Percentiles rank a stretch among this genome's conserved stretches.
These are phyloP conservation scores for Carex parvula DNA, from an alignment of 176 grass and related monocot genomes.

Conservation along the genomic window DNA sequence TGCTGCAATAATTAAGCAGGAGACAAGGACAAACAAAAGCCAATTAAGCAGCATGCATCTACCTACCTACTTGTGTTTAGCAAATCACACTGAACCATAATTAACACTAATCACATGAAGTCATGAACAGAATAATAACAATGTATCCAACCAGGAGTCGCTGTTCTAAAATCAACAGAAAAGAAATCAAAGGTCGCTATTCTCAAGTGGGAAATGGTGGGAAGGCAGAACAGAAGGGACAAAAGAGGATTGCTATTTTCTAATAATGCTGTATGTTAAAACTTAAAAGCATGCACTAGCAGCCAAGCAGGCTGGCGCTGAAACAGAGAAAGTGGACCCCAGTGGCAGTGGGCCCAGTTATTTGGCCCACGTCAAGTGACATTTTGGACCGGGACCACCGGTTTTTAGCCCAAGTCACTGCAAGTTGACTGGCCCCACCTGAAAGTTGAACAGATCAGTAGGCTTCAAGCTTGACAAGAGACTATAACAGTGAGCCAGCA, in stretches of 20 bases:
- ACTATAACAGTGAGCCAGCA: neutral
- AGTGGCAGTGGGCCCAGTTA: neutral
- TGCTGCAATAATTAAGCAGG: too few species aligned
- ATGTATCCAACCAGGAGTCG: neutral
- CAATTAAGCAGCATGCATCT: too few species aligned
- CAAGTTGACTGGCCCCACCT: neutral
- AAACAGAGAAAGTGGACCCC: slow-evolving; percentile 12
- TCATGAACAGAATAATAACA: too few species aligned
- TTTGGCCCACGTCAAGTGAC: neutral
- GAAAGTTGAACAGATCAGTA: neutral
- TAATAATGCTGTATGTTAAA: neutral
- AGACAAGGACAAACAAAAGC: too few species aligned
- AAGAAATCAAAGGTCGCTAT: neutral
- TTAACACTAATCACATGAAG: too few species aligned
- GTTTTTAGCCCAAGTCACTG: neutral
- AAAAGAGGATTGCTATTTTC: neutral
- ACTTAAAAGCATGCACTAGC: neutral
- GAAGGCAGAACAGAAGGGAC: slow-evolving; percentile 6
- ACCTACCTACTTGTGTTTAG: too few species aligned
- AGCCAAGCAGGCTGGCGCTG: slow-evolving; percentile 2
- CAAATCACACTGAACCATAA: too few species aligned
- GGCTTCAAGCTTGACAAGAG: neutral
- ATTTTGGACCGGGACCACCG: neutral
- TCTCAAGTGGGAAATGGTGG: slow-evolving; percentile 19
- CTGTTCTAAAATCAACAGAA: neutral